Evolutionary conservation across 2,329 filamentous ascomycete species (phyloP).

Genomic region (Mycosphaerella sp.): DNA sequence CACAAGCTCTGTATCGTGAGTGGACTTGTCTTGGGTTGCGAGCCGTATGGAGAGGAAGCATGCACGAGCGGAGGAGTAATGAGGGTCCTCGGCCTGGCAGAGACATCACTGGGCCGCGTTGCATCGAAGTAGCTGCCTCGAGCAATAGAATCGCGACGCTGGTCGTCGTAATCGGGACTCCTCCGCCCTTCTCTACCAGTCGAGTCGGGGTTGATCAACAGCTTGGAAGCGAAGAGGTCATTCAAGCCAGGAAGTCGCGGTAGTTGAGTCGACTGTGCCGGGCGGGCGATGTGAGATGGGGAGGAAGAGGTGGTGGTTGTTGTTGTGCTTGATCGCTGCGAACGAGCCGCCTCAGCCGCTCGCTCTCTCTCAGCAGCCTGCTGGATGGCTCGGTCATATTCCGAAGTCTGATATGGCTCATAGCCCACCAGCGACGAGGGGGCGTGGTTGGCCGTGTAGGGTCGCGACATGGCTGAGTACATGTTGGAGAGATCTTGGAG

Average conservation of each 20-base stretch:
- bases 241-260: slow-evolving; percentile 11
- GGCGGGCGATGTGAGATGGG: neutral
- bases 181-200: neutral
- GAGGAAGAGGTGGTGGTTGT: neutral
- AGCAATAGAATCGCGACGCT: slow-evolving; percentile 4
- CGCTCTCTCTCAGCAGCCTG: slow-evolving; percentile 3
- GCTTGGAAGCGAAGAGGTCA: slow-evolving; percentile 14
- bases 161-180: neutral
- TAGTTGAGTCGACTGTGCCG: neutral
- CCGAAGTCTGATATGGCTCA: slow-evolving; percentile 9
- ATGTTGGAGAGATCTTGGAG: neutral
- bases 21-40: neutral
- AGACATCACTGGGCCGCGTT: neutral
- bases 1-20: slow-evolving; percentile 9
- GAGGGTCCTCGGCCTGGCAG: neutral
- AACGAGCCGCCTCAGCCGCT: neutral
- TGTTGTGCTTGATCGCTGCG: neutral
- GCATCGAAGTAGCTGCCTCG: neutral
- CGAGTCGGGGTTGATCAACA: slow-evolving; percentile 12
- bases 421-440: neutral
- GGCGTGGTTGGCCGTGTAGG: neutral
- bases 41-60: neutral
- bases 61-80: neutral
- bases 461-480: slow-evolving; percentile 1
- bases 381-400: slow-evolving; percentile 8